These are phyloP conservation scores for Paspalum vaginatum DNA, from an alignment of 176 grass and related monocot species.

Conservation along the genomic window DNA sequence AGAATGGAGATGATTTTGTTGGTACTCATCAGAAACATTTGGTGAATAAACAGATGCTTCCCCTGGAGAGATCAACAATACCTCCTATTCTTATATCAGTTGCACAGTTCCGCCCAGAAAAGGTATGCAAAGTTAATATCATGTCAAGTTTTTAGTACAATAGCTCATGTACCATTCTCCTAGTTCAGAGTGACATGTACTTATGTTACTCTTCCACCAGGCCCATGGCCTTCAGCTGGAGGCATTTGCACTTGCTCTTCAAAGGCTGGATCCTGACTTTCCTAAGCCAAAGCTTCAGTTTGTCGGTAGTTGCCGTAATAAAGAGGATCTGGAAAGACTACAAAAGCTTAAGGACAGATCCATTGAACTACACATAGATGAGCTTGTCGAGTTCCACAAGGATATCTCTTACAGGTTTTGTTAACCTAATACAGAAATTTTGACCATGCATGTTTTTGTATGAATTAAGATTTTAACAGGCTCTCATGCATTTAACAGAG, in stretches of 20 bases:
- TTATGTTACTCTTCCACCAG: conserved; percentile 39
- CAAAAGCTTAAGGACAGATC: conserved; percentile 80
- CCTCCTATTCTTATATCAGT: conserved; percentile 85
- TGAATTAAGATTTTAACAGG: not conserved
- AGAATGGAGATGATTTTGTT: conserved; percentile 1
- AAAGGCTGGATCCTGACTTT: conserved; percentile 62
- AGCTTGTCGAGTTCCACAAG: conserved; percentile 82
- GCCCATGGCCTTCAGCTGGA: conserved; percentile 92
- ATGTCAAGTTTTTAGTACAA: conserved; percentile 14
- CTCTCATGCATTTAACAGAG: conserved; percentile 51
- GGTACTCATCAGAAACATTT: conserved; percentile 44
- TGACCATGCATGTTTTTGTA: conserved; percentile 20
- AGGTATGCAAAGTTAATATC: conserved; percentile 50
- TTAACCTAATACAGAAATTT: not conserved
- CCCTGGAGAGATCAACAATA: conserved; percentile 67
- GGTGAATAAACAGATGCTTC: conserved; percentile 73
- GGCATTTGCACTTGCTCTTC: conserved; percentile 76
- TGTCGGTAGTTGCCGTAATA: conserved; percentile 84
- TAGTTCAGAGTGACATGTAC: conserved; percentile 31
- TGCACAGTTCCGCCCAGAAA: conserved; percentile 97
- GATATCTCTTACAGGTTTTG: conserved; percentile 73
- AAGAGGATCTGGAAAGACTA: conserved; percentile 80
- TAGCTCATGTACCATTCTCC: not conserved
- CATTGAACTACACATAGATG: conserved; percentile 71
- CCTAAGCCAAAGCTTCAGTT: conserved; percentile 77